Conservation (phyloP, 176 grass and related monocot species). For the Musa acuminata region DNA sequence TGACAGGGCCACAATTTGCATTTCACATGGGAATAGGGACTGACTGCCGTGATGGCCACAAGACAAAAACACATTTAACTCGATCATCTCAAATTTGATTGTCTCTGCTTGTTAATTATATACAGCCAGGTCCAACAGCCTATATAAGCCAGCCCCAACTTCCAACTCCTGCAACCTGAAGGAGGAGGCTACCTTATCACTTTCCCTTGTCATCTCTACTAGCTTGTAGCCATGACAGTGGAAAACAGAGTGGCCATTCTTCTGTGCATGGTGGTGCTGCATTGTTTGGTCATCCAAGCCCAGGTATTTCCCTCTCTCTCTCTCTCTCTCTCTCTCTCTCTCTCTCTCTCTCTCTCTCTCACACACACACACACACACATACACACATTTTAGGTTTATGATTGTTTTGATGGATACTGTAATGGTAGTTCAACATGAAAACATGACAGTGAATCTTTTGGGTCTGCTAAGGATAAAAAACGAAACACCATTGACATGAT, state of each 20-base stretch:
- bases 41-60: not conserved
- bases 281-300: not conserved
- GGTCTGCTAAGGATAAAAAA: too few species aligned
- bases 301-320: constrained; percentile 27
- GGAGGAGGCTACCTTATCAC: not conserved
- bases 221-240: not conserved
- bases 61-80: not conserved
- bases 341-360: not conserved
- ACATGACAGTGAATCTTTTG: too few species aligned
- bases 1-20: not conserved
- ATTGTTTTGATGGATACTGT: too few species aligned
- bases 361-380: too few species aligned
- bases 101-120: not conserved
- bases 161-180: not conserved
- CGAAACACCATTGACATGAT: too few species aligned
- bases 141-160: not conserved
- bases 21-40: not conserved
- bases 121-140: not conserved
- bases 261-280: not conserved
- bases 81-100: not conserved
- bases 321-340: constrained; percentile 6
- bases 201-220: not conserved
- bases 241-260: not conserved
- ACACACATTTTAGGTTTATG: too few species aligned
- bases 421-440: too few species aligned